Evolutionary conservation across 305 asterid species (phyloP).

Genomic region (Ajuga reptans): DNA sequence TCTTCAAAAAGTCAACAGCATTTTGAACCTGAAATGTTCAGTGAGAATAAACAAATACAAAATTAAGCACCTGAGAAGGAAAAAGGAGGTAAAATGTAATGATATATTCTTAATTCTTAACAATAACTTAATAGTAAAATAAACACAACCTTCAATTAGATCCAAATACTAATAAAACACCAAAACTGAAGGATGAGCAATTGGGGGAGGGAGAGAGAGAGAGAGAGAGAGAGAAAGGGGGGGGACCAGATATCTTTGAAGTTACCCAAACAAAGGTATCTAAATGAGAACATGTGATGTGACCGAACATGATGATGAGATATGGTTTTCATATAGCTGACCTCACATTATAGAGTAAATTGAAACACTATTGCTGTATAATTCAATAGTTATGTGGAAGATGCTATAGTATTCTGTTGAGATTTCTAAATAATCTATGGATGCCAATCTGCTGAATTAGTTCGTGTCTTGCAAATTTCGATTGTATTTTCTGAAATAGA

Average conservation of each 20-base stretch:
- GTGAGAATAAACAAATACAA: slow-evolving; percentile 14
- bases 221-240: background rate
- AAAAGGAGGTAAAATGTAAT: slow-evolving; percentile 10
- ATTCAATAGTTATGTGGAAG: too few relatives aligned
- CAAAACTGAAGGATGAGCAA: background rate
- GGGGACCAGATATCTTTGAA: background rate
- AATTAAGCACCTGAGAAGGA: slow-evolving; percentile 6
- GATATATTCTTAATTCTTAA: slow-evolving; percentile 2
- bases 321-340: background rate
- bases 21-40: slow-evolving; percentile 72
- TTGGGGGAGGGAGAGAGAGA: background rate
- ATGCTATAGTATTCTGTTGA: too few relatives aligned
- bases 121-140: background rate
- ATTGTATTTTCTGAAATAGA: background rate
- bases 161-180: background rate
- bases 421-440: too few relatives aligned
- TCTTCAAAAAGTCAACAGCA: slow-evolving; percentile 91
- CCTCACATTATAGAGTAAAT: background rate
- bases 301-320: background rate
- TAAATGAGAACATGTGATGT: background rate
- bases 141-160: background rate
- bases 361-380: too few relatives aligned
- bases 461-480: background rate
- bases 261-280: background rate
- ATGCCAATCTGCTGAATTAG: background rate